phyloP scores from a whole-genome alignment of 257 asterid genomes.

The Vinca minor region DNA sequence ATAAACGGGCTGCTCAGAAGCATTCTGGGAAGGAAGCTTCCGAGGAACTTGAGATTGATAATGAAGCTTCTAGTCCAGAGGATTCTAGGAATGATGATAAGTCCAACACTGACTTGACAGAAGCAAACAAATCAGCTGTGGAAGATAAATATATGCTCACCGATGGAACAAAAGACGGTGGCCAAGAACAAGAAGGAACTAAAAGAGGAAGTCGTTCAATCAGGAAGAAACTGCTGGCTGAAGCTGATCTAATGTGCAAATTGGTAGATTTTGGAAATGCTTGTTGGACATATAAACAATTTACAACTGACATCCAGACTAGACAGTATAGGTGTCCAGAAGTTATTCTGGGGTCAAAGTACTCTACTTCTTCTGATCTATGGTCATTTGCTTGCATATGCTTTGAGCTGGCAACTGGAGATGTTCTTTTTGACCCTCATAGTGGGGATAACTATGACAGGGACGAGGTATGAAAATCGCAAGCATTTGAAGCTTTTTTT shows the following conservation, averaged over 20 bases:
- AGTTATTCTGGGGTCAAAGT: conserved; percentile 85
- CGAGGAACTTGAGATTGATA: conserved; percentile 46
- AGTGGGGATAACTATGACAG: conserved; percentile 83
- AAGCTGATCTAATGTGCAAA: conserved; percentile 79
- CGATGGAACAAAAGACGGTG: conserved; percentile 31
- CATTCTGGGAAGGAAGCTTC: conserved; percentile 46
- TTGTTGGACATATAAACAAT: conserved; percentile 92
- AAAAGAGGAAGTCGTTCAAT: conserved; percentile 66
- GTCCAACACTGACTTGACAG: conserved; percentile 29
- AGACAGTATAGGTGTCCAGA: conserved; percentile 97
- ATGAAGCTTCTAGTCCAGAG: conserved; percentile 54
- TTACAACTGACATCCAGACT: conserved; percentile 89
- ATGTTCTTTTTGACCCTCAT: conserved; percentile 94
- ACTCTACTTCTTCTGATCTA: conserved; percentile 87
- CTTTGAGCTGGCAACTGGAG: conserved; percentile 95
- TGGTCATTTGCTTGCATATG: conserved; percentile 99
- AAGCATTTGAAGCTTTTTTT: neutral
- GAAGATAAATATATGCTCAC: conserved; percentile 24
- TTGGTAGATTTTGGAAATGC: conserved; percentile 98
- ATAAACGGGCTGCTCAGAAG: conserved; percentile 70
- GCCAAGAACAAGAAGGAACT: conserved; percentile 36
- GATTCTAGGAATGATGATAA: conserved; percentile 41
- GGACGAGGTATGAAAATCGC: conserved; percentile 67
- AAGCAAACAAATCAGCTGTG: conserved; percentile 31
- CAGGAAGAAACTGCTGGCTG: conserved; percentile 68